Evolutionary conservation across 306 rosid species (phyloP), one percentile per base, ranked within the genome.

Genomic region (Canavalia ensiformis): DNA sequence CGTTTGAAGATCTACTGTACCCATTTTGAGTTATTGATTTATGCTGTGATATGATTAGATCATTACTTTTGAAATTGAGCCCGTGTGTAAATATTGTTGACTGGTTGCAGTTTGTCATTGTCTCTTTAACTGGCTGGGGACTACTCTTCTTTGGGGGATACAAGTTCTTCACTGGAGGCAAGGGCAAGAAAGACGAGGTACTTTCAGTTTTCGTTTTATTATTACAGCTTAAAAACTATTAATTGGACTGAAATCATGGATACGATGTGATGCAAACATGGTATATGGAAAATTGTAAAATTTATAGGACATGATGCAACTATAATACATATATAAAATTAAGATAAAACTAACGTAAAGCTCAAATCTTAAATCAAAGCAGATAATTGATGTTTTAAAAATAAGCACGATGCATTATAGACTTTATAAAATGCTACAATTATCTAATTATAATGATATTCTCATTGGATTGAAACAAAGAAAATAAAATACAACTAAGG

Each of bases 181-280:
- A 91, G 57, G 95, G 76, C 84, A 90, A 92, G 88, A 92, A 96
- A 83, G 98, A 92, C 67, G 94, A 90, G 99, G 99, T 96, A 92
- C 83, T 81, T 77, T 29, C 29, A 30, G 7, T 44, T 64, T 45
- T 41, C 29, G 57, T 50, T 67, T 33, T 55, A 7, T 33, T 69
- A 29, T 39, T 52, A 41, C 50, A 28, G 34, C 58, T 45, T 30
- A 54, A 46, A 46, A 54, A 35, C 35, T 35, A 51, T 78, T 52
- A 41, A 37, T 72, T 49, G 30, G 45, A 8, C 4, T 2, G 41
- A 37, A 37, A 37, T 37, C 41, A 37, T 37, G 41, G 41, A 10
- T 28, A 8, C 18, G n/a, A 8, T 42, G 8, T 18, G 2, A 28
- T 7, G 4, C 72, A 42, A 7, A 66, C 34, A 28, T 68, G 55